A percentile compares a stretch with the other conserved stretches of the same genome.
These are phyloP conservation scores for Ogataea pignaliae DNA, from an alignment of 805 yeast genomes.

Conservation along the genomic window DNA sequence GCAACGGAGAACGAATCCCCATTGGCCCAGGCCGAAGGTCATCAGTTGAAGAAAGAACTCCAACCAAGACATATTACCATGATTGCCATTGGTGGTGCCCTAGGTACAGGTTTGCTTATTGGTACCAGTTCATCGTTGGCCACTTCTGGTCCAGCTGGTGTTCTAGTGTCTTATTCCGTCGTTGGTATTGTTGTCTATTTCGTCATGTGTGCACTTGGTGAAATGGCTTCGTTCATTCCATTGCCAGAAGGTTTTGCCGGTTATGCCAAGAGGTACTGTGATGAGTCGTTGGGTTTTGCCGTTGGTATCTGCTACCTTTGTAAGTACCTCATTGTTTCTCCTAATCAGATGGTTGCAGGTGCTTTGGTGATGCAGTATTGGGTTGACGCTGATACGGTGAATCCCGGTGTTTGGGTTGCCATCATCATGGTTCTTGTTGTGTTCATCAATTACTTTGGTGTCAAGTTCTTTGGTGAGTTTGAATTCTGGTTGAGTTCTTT, in stretches of 20 bases:
- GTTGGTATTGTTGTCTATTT: constrained; percentile 70
- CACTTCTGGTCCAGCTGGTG: constrained; percentile 67
- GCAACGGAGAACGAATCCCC: constrained; percentile 27
- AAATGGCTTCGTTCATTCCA: constrained; percentile 52
- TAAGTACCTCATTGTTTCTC: constrained; percentile 49
- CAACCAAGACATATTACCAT: constrained; percentile 50
- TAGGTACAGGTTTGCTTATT: constrained; percentile 76
- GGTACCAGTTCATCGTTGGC: constrained; percentile 70
- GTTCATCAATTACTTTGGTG: constrained; percentile 41
- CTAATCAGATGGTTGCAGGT: constrained; percentile 56
- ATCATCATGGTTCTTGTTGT: constrained; percentile 39
- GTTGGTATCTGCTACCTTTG: constrained; percentile 51
- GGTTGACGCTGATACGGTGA: constrained; percentile 41
- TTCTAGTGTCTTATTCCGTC: constrained; percentile 58
- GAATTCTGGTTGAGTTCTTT: constrained; percentile 57
- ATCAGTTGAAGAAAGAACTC: constrained; percentile 40
- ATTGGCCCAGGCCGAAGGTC: constrained; percentile 37
- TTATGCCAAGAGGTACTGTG: constrained; percentile 48
- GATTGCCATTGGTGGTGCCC: constrained; percentile 78
- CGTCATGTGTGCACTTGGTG: constrained; percentile 56
- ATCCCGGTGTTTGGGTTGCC: constrained; percentile 52
- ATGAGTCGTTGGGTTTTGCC: constrained; percentile 52
- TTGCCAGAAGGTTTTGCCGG: constrained; percentile 54
- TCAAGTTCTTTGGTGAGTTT: constrained; percentile 45
- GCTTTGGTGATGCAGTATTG: constrained; percentile 50